Conservation (phyloP, 192 early-diverging fungal species). For the Neocallimastix lanati region DNA sequence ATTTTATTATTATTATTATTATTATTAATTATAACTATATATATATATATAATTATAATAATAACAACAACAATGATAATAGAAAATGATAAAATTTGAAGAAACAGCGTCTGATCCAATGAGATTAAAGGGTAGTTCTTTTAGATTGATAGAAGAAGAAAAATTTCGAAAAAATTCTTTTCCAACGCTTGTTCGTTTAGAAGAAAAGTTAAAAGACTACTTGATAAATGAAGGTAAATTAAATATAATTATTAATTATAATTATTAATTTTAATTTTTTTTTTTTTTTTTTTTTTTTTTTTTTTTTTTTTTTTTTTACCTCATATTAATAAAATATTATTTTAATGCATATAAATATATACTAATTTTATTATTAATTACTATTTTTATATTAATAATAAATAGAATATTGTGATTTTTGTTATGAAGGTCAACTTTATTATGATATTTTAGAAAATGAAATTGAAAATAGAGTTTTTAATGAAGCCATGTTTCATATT, state of each 20-base stretch:
- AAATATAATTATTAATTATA: too few relatives aligned
- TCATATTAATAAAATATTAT: too few relatives aligned
- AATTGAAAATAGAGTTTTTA: not conserved
- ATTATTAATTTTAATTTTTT: too few relatives aligned
- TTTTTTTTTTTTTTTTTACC: too few relatives aligned
- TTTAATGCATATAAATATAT: too few relatives aligned
- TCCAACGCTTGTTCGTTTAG: conserved; percentile 48
- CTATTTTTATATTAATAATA: too few relatives aligned
- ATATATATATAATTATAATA: too few relatives aligned
- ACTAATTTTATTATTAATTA: too few relatives aligned
- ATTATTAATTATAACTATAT: too few relatives aligned
- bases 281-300: too few relatives aligned
- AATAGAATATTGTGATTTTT: not conserved
- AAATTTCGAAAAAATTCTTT: conserved; percentile 57
- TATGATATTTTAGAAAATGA: not conserved
- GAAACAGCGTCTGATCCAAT: conserved; percentile 52
- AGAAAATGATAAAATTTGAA: conserved; percentile 62
- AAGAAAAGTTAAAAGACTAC: conserved; percentile 21
- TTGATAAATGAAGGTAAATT: not conserved
- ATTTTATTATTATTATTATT: too few relatives aligned
- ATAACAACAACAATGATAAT: not conserved
- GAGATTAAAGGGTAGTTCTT: conserved; percentile 50
- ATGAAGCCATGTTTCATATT: not conserved
- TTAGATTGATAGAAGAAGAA: conserved; percentile 68
- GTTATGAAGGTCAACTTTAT: not conserved